Evolutionary conservation across 805 yeast species (phyloP).

Genomic region (Wickerhamiella australiensis): DNA sequence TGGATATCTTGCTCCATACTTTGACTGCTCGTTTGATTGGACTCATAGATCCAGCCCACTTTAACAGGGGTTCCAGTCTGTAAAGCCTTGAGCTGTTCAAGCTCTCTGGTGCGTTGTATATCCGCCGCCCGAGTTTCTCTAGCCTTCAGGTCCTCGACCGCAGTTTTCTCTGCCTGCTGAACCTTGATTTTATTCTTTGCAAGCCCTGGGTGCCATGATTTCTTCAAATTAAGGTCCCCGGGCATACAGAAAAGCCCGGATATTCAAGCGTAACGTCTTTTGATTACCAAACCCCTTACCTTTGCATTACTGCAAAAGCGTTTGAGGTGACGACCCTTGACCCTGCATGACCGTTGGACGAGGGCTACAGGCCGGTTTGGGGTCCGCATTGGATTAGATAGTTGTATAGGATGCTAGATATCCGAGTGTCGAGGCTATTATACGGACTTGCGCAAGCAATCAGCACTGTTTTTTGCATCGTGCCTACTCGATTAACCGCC

Average conservation of each 20-base stretch:
- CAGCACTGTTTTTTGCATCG: too few species aligned
- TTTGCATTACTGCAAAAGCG: not conserved
- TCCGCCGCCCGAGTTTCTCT: constrained; percentile 54
- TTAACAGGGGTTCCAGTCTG: constrained; percentile 37
- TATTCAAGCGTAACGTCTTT: too few species aligned
- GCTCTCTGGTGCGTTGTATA: constrained; percentile 47
- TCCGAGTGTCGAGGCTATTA: too few species aligned
- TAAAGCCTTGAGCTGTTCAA: constrained; percentile 40
- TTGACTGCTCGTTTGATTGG: not conserved
- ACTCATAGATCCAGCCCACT: constrained; percentile 74
- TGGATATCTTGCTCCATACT: not conserved
- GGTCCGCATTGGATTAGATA: too few species aligned
- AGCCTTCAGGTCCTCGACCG: constrained; percentile 54
- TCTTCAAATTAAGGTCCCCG: constrained; percentile 76
- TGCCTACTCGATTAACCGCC: too few species aligned
- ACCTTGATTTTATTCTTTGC: constrained; percentile 75
- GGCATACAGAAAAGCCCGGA: constrained; percentile 35
- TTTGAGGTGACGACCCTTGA: not conserved
- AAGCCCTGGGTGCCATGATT: constrained; percentile 93
- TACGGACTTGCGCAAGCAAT: too few species aligned
- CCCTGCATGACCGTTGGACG: not conserved
- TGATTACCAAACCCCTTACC: not conserved
- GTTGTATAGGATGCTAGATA: too few species aligned
- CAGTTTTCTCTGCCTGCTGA: constrained; percentile 70
- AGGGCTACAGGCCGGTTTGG: too few species aligned